Percentiles rank a stretch among this genome's conserved stretches.
Evolutionary conservation across 2,329 filamentous ascomycete genomes (phyloP).

Genomic region (Ophiostoma piceae): DNA sequence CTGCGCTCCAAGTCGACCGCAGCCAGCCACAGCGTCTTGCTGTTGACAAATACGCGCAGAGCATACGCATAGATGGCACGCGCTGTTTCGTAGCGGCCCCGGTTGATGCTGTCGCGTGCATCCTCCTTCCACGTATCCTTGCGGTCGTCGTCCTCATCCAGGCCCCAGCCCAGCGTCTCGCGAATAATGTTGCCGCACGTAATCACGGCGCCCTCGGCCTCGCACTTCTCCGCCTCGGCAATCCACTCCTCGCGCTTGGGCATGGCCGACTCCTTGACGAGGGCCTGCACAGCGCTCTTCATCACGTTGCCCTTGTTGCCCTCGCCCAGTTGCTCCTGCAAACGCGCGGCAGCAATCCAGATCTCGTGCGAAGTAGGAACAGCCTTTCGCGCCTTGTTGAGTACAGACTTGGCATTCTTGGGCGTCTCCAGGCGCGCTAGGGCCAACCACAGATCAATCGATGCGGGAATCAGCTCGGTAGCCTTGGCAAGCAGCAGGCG

Average conservation of each 20-base stretch:
- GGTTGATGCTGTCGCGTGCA: constrained; percentile 71
- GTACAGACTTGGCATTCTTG: constrained; percentile 86
- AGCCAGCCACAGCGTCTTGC: constrained; percentile 81
- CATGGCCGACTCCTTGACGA: constrained; percentile 92
- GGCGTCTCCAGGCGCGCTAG: constrained; percentile 83
- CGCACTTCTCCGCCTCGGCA: constrained; percentile 85
- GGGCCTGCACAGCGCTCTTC: constrained; percentile 83
- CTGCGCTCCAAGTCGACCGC: constrained; percentile 87
- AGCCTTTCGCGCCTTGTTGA: constrained; percentile 92
- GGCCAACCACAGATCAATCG: constrained; percentile 91
- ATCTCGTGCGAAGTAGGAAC: constrained; percentile 90
- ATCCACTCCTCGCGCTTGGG: constrained; percentile 97
- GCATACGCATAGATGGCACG: constrained; percentile 91
- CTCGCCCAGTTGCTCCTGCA: constrained; percentile 83
- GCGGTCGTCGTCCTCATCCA: constrained; percentile 94
- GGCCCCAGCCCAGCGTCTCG: constrained; percentile 84
- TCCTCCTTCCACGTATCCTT: constrained; percentile 97
- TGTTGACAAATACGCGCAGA: constrained; percentile 81
- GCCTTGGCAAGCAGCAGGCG: constrained; percentile 86
- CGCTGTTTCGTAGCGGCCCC: constrained; percentile 83
- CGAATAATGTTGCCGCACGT: constrained; percentile 87
- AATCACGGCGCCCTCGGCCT: constrained; percentile 79
- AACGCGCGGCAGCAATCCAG: constrained; percentile 87
- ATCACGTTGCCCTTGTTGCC: constrained; percentile 79
- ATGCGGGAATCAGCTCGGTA: constrained; percentile 88